Base-by-base conservation (phyloP, 176 grass and related monocot species). In the Oryza glumipatula region DNA sequence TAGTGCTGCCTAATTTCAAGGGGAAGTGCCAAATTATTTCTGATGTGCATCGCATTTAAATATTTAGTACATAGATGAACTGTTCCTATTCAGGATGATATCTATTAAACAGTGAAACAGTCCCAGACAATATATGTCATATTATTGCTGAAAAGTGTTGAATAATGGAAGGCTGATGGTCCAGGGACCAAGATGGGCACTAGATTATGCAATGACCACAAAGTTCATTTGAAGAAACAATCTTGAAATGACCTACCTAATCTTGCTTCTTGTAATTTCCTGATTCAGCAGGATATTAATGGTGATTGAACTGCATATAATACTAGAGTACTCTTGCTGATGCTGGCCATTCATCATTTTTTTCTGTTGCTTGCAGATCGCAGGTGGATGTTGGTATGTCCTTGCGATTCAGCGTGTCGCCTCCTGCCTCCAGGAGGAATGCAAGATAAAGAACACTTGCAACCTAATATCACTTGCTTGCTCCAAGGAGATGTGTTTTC, bases 321-420 rank as follows among this genome's bases (percentile, higher is more conserved):
- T 70, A 35, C 19, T 80, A 39, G 21, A 69, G 76, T 30, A 65
- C 44, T 43, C 3, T 21, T 2, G 4, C 7, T 41, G 58, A 73
- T 44, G 22, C 10, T 85, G 21, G 17, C 32, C 32, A 0, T 21
- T 79, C 4, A 83, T 64, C 6, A 69, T 4, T 3, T 1, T 61
- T 28, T 79, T 26, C 10, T 85, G 43, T 4, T 17, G 76, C 67
- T 76, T 82, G 78, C 91, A 98, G 96, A 94, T 98, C 58, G 89
- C 93, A 46, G 96, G 96, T 81, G 91, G 93, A 0, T 95, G 96
- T 73, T 98, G 96, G 96, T 98, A 98, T 48, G 90, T 98, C 90
- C 93, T 98, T 81, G 93, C 96, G 32, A 98, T 98, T 66, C 96
- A 98, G 66, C 89, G 96, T 4, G 92, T 98, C 7, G 82, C 92